A percentile compares a stretch with the other conserved stretches of the same genome.
phyloP scores from a whole-genome alignment of 257 asterid genomes.

The Ilex asprella region DNA sequence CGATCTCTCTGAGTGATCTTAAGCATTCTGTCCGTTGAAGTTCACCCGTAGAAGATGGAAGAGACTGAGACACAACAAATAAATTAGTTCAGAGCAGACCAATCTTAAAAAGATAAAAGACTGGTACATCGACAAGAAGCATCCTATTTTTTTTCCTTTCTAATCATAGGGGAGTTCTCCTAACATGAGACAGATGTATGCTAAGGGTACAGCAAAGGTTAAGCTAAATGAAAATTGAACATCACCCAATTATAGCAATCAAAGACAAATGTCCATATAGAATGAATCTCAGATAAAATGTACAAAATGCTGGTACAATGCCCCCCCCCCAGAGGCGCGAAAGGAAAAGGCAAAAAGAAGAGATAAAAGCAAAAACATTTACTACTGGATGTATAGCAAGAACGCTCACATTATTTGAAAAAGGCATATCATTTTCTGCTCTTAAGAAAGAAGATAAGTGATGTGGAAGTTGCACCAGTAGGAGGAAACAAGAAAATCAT shows the following conservation, averaged over 20 bases:
- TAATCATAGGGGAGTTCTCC: not conserved
- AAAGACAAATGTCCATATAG: not conserved
- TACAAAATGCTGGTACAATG: not conserved
- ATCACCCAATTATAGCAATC: not conserved
- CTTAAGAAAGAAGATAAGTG: too few species aligned
- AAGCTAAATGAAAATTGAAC: not conserved
- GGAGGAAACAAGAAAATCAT: too few species aligned
- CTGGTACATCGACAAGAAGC: not conserved
- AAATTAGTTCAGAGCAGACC: constrained; percentile 8
- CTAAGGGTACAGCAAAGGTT: too few species aligned
- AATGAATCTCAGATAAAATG: not conserved
- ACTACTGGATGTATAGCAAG: too few species aligned
- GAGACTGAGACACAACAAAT: constrained; percentile 49
- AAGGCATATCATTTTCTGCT: too few species aligned
- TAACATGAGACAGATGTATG: not conserved
- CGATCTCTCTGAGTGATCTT: constrained; percentile 77
- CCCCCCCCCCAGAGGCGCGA: not conserved
- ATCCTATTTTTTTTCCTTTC: not conserved
- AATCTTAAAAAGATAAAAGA: constrained; percentile 4
- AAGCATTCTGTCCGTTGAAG: constrained; percentile 86
- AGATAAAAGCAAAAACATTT: not conserved
- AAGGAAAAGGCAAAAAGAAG: not conserved
- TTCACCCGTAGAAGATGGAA: constrained; percentile 81
- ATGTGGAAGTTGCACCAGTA: too few species aligned
- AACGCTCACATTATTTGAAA: too few species aligned